Evolutionary conservation across 192 early-diverging fungal genomes (phyloP), one percentile per base, ranked within the genome.

Genomic region (Coemansia sp.): DNA sequence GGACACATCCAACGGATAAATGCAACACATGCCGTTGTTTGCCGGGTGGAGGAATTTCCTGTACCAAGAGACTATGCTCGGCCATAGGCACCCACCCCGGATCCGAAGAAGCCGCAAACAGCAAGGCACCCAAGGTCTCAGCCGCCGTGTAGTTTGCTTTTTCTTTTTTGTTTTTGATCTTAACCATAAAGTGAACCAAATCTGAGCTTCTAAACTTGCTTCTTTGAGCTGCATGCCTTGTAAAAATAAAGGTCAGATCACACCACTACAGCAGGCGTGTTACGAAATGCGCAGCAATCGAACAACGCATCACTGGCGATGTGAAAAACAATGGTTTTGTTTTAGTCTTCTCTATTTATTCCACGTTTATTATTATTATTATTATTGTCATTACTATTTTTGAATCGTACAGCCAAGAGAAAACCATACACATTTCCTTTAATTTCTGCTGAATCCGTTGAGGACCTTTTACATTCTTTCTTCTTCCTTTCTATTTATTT

Each of bases 21-120:
- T 83, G 80, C 66, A 83, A 83, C 49, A 74, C 66, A 0, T 83
- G 80, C 56, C 49, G 65, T 18, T 83, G 80, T 52, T 71, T 69
- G 40, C 45, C 61, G 12, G 37, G 12, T 11, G 80, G 80, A 9
- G 42, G 64, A 0, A 40, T 83, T 52, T 63, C 66, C 19, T 83
- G 80, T 54, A 83, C 80, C 23, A 76, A 74, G 71, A 77, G 54
- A 63, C 53, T 83, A 42, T 83, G 80, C 60, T 54, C 52, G 4
- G 56, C 52, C 26, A 42, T 38, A 6, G 41, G 4, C 6, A 45
- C 21, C 49, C 38, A 61, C 16, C 39, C 50, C 32, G 41, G 44
- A 2, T 47, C 42, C 39, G 18, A 40, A 4, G 64, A 43, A 26
- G 56, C 48, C 3, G 65, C 38, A 44, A 65, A 59, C 41, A 54